phyloP scores from a whole-genome alignment of 352 stramenopile genomes.

The Phytopythium chamaehyphon region DNA sequence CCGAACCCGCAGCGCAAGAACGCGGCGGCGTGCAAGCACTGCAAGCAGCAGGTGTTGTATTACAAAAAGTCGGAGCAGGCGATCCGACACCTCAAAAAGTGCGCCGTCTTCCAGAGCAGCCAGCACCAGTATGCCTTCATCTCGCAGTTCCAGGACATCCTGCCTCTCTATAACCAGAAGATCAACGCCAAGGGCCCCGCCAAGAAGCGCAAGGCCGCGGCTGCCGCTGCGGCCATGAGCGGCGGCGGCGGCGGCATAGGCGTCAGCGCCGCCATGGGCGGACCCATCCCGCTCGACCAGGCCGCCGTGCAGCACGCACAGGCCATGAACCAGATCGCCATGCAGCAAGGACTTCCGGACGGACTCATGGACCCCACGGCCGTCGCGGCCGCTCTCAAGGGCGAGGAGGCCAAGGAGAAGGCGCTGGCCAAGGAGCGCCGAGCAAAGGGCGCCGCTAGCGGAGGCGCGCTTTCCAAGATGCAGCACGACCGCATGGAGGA shows the following conservation, averaged over 20 bases:
- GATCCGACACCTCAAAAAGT: constrained; percentile 82
- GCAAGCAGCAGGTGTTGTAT: constrained; percentile 81
- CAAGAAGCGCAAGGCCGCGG: constrained; percentile 61
- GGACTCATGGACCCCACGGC: constrained; percentile 55
- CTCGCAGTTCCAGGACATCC: constrained; percentile 70
- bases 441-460: constrained; percentile 24
- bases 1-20: constrained; percentile 74
- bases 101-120: constrained; percentile 67
- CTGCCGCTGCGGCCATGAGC: constrained; percentile 4
- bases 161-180: constrained; percentile 83
- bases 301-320: constrained; percentile 48
- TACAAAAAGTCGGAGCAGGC: constrained; percentile 88
- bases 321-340: constrained; percentile 66
- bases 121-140: constrained; percentile 84
- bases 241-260: constrained; percentile 14
- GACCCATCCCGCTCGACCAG: constrained; percentile 40
- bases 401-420: constrained; percentile 25
- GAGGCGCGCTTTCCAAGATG: constrained; percentile 45
- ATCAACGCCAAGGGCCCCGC: constrained; percentile 58
- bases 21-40: constrained; percentile 76
- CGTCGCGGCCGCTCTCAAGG: constrained; percentile 46
- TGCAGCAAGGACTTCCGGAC: constrained; percentile 71
- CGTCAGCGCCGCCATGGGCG: constrained; percentile 13
- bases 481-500: constrained; percentile 76
- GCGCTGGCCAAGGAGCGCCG: constrained; percentile 26